These are phyloP conservation scores for Monosiga brevicollis DNA, from an alignment of 78 protist species.

Conservation along the genomic window DNA sequence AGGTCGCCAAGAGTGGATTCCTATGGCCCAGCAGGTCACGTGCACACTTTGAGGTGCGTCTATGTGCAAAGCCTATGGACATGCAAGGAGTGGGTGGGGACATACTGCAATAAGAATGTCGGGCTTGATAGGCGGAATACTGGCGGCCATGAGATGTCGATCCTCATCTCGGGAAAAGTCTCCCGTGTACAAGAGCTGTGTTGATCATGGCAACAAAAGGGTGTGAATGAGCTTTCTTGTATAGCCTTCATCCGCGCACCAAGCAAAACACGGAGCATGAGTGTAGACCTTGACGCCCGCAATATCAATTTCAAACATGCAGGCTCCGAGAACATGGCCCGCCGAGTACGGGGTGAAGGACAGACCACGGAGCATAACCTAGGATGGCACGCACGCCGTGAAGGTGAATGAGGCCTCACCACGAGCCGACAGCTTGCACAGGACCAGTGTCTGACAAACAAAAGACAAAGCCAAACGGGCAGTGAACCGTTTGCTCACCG, in stretches of 20 bases:
- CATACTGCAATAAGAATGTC: constrained; percentile 87
- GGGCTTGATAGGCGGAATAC: constrained; percentile 70
- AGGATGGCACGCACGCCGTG: not conserved
- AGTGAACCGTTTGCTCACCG: not conserved
- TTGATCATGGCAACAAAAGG: not conserved
- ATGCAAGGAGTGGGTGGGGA: too few species aligned
- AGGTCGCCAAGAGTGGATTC: constrained; percentile 83
- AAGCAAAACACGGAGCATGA: not conserved
- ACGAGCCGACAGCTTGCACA: not conserved
- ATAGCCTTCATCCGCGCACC: too few species aligned
- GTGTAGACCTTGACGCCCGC: constrained; percentile 60
- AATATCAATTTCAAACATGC: constrained; percentile 85
- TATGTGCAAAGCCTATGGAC: too few species aligned
- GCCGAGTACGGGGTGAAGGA: constrained; percentile 68
- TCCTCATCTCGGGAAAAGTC: constrained; percentile 89
- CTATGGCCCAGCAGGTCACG: too few species aligned
- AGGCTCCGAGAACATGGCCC: constrained; percentile 97
- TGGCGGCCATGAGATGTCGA: constrained; percentile 92
- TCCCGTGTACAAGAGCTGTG: constrained; percentile 92
- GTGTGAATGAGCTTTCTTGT: not conserved
- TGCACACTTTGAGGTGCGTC: too few species aligned
- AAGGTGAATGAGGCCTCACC: not conserved
- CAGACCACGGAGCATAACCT: constrained; percentile 25
- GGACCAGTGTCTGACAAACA: not conserved
- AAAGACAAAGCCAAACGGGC: not conserved